Conservation (phyloP, 257 asterid genomes). For the Penstemon barbatus region DNA sequence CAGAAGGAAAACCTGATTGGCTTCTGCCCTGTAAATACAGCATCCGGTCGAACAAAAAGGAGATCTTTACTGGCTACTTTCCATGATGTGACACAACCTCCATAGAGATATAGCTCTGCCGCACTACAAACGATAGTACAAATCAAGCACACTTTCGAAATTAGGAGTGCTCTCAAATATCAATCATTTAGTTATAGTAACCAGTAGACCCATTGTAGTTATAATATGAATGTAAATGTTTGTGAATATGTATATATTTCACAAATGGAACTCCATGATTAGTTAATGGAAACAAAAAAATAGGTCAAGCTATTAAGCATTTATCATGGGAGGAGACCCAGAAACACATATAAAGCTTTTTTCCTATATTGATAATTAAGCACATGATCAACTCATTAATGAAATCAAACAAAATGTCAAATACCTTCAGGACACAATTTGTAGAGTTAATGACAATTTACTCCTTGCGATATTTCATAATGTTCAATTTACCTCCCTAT, state of each 20-base stretch:
- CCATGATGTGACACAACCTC: constrained; percentile 98
- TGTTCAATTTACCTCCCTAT: too few species aligned
- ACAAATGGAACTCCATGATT: not conserved
- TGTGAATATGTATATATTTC: not conserved
- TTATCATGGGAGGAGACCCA: not conserved
- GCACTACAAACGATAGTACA: constrained; percentile 51
- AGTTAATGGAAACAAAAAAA: constrained; percentile 14
- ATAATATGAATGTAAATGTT: not conserved
- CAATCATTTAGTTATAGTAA: constrained; percentile 7
- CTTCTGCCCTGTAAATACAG: constrained; percentile 89
- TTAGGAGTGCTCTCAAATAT: constrained; percentile 2
- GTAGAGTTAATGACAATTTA: too few species aligned
- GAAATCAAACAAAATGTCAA: not conserved
- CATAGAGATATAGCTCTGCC: constrained; percentile 90
- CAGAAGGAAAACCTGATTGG: constrained; percentile 75
- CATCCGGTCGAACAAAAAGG: constrained; percentile 98
- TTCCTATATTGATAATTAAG: not conserved
- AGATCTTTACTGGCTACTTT: constrained; percentile 83
- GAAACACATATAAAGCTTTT: not conserved
- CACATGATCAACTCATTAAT: not conserved
- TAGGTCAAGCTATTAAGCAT: not conserved
- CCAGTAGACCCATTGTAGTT: not conserved
- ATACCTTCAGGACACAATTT: not conserved
- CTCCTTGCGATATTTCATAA: too few species aligned
- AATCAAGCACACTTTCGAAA: constrained; percentile 12